A percentile compares a stretch with the other conserved stretches of the same genome.
Conservation (phyloP, 441 rosid genomes). For the Mallotus repandus region DNA sequence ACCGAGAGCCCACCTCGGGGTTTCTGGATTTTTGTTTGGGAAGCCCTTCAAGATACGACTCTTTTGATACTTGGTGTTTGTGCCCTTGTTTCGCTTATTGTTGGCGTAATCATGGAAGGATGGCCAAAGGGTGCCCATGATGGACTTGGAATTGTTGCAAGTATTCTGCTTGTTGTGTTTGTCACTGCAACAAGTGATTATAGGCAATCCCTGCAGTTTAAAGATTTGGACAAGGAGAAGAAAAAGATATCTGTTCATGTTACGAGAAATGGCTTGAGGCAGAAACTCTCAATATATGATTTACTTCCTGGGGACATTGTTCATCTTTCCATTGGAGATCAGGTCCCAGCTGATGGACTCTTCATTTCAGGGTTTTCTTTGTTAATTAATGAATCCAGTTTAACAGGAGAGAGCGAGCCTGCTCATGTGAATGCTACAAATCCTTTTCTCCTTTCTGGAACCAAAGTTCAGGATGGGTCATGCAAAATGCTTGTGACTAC, state of each 20-base stretch:
- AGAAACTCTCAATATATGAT: constrained; percentile 41
- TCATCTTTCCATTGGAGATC: constrained; percentile 49
- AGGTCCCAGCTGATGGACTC: constrained; percentile 57
- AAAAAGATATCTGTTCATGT: constrained; percentile 43
- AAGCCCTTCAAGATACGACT: constrained; percentile 50
- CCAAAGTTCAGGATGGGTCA: constrained; percentile 47
- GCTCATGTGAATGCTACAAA: constrained; percentile 29
- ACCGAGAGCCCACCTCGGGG: constrained; percentile 68
- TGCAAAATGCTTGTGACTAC: constrained; percentile 49
- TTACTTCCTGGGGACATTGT: constrained; percentile 53
- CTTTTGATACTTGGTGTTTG: constrained; percentile 45
- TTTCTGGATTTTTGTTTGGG: constrained; percentile 65
- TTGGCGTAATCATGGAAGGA: constrained; percentile 47
- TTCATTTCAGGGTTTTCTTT: constrained; percentile 48
- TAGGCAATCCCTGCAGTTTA: constrained; percentile 44
- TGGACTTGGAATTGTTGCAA: constrained; percentile 53
- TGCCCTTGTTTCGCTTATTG: constrained; percentile 44
- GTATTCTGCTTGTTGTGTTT: constrained; percentile 43
- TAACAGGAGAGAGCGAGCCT: constrained; percentile 57
- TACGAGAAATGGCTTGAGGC: constrained; percentile 39
- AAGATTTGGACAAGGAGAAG: constrained; percentile 39
- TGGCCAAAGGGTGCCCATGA: constrained; percentile 54
- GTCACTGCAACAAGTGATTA: constrained; percentile 49
- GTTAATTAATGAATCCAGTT: constrained; percentile 48
- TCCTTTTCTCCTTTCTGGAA: constrained; percentile 51